phyloP scores from a whole-genome alignment of 768 basidiomycete species.

The Tulasnella sp. region DNA sequence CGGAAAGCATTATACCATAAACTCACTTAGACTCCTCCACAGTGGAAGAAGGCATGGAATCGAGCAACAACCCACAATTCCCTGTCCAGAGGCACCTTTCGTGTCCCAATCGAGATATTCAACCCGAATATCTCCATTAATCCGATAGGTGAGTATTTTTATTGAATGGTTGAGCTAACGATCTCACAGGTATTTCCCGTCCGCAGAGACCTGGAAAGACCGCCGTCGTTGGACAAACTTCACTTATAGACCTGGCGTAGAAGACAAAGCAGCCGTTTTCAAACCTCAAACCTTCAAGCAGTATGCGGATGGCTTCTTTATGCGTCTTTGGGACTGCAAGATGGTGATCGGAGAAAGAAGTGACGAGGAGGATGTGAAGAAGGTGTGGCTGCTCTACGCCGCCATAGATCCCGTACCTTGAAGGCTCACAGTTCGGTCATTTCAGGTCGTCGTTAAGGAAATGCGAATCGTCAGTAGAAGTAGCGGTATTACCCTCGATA shows the following conservation, averaged over 20 bases:
- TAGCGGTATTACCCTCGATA: neutral
- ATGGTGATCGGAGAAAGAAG: neutral
- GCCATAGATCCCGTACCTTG: neutral
- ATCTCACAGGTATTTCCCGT: neutral
- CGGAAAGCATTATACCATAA: neutral
- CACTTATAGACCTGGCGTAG: neutral
- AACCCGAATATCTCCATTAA: neutral
- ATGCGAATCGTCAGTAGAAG: neutral
- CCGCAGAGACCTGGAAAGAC: neutral
- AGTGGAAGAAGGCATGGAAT: neutral
- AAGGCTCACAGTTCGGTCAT: neutral
- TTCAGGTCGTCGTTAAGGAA: neutral
- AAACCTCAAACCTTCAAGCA: neutral
- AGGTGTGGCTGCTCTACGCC: neutral
- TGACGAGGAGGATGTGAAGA: neutral
- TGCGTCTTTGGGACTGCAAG: neutral
- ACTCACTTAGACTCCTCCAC: neutral
- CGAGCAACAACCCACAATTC: neutral
- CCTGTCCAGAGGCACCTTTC: neutral
- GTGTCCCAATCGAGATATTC: neutral
- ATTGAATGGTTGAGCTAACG: neutral
- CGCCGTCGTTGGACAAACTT: neutral
- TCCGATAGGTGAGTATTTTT: neutral
- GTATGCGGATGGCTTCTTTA: neutral
- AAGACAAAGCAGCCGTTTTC: neutral